phyloP scores from a whole-genome alignment of 306 rosid species.

The Cicer pinnatifidum region DNA sequence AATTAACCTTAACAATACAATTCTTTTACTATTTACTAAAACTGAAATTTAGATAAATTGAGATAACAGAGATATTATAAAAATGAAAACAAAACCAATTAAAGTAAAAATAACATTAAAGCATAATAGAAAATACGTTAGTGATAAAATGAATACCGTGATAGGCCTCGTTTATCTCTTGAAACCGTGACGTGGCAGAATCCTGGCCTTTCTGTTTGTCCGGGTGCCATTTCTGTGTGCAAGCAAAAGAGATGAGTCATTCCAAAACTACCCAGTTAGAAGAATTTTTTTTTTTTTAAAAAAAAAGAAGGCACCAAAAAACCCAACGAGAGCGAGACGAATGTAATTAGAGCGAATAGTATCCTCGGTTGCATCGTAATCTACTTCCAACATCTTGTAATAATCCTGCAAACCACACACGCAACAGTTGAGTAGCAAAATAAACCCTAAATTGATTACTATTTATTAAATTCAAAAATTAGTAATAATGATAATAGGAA shows the following conservation, averaged over 20 bases:
- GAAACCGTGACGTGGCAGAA: constrained; percentile 73
- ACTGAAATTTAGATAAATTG: not conserved
- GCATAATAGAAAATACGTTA: too few species aligned
- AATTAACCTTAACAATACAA: not conserved
- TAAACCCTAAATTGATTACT: not conserved
- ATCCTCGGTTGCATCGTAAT: constrained; percentile 85
- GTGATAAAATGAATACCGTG: constrained; percentile 52
- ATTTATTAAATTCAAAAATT: too few species aligned
- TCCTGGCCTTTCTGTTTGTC: constrained; percentile 80
- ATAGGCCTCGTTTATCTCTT: constrained; percentile 93
- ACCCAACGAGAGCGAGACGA: constrained; percentile 78
- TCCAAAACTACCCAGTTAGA: not conserved
- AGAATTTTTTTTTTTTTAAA: not conserved
- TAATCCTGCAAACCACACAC: constrained; percentile 58
- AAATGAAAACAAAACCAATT: not conserved
- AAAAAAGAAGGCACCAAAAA: constrained; percentile 35
- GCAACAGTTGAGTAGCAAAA: not conserved
- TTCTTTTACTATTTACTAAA: not conserved
- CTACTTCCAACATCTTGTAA: constrained; percentile 87
- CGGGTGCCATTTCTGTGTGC: constrained; percentile 93
- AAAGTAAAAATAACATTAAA: too few species aligned
- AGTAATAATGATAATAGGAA: too few species aligned
- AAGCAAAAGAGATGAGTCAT: not conserved
- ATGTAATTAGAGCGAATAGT: constrained; percentile 87
- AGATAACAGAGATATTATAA: not conserved